phyloP scores from a whole-genome alignment of 2,329 filamentous ascomycete species.

The Monilinia fructigena region DNA sequence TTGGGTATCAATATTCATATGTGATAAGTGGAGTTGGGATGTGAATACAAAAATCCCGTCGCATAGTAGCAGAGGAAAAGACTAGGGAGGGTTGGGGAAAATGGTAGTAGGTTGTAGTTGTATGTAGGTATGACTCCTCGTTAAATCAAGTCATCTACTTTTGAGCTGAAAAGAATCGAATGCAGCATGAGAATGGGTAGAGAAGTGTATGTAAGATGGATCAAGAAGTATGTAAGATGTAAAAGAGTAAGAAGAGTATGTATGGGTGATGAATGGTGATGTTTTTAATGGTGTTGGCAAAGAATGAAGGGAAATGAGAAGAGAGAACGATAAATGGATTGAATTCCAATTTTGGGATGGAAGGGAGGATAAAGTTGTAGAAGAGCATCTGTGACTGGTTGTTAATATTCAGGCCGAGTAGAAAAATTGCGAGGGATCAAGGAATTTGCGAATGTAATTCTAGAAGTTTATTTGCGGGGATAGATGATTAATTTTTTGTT shows the following conservation, averaged over 20 bases:
- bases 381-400: neutral
- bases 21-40: constrained; percentile 23
- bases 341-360: neutral
- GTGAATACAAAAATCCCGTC: constrained; percentile 14
- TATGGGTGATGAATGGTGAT: constrained; percentile 15
- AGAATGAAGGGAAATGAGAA: constrained; percentile 1
- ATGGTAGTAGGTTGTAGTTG: neutral
- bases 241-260: constrained; percentile 5
- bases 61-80: constrained; percentile 6
- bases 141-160: constrained; percentile 3
- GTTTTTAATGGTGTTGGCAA: constrained; percentile 5
- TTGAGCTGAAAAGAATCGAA: constrained; percentile 6
- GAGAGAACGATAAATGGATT: constrained; percentile 1
- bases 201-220: neutral
- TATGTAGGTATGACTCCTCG: constrained; percentile 19
- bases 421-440: constrained; percentile 4
- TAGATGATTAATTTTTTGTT: neutral
- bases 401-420: constrained; percentile 14
- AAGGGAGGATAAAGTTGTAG: neutral
- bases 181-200: constrained; percentile 4
- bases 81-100: neutral
- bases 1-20: constrained; percentile 24
- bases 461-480: constrained; percentile 18
- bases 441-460: constrained; percentile 4
- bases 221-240: constrained; percentile 1